phyloP scores from a whole-genome alignment of 805 yeast species.

The Saccharomyces kudriavzevii region DNA sequence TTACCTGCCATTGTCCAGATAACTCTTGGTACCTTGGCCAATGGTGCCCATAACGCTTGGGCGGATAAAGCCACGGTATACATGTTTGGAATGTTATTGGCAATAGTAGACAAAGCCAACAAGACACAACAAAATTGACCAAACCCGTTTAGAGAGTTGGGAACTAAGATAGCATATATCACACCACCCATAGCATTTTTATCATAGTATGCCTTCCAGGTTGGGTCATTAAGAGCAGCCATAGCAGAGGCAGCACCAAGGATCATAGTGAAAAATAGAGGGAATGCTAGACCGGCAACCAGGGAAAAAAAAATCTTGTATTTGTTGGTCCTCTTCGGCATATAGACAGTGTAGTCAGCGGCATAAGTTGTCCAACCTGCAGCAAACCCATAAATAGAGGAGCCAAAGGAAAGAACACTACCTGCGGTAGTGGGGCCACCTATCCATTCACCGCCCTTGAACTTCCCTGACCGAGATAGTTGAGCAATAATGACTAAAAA shows the following conservation, averaged over 20 bases:
- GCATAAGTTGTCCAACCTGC: slow-evolving; percentile 96
- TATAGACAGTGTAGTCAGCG: slow-evolving; percentile 84
- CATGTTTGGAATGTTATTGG: slow-evolving; percentile 89
- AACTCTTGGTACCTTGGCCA: slow-evolving; percentile 69
- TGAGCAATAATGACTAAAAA: slow-evolving; percentile 74
- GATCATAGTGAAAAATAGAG: slow-evolving; percentile 62
- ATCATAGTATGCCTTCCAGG: slow-evolving; percentile 44
- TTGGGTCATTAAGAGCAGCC: slow-evolving; percentile 44
- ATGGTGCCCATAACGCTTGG: slow-evolving; percentile 71
- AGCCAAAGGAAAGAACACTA: slow-evolving; percentile 70
- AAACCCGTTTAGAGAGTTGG: slow-evolving; percentile 75
- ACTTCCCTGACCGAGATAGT: slow-evolving; percentile 57
- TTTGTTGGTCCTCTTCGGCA: slow-evolving; percentile 56
- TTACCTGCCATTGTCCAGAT: slow-evolving; percentile 74
- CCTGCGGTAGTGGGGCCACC: slow-evolving; percentile 70
- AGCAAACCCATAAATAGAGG: slow-evolving; percentile 78
- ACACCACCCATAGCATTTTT: slow-evolving; percentile 69
- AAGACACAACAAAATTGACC: slow-evolving; percentile 85
- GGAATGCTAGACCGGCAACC: slow-evolving; percentile 52
- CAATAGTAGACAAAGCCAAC: slow-evolving; percentile 74
- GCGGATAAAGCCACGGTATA: slow-evolving; percentile 81
- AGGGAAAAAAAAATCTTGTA: slow-evolving; percentile 56
- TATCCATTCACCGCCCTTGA: slow-evolving; percentile 43
- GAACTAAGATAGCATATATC: slow-evolving; percentile 65
- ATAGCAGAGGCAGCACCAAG: slow-evolving; percentile 84